phyloP scores from a whole-genome alignment of 306 rosid species.

The Erythrophleum fordii region DNA sequence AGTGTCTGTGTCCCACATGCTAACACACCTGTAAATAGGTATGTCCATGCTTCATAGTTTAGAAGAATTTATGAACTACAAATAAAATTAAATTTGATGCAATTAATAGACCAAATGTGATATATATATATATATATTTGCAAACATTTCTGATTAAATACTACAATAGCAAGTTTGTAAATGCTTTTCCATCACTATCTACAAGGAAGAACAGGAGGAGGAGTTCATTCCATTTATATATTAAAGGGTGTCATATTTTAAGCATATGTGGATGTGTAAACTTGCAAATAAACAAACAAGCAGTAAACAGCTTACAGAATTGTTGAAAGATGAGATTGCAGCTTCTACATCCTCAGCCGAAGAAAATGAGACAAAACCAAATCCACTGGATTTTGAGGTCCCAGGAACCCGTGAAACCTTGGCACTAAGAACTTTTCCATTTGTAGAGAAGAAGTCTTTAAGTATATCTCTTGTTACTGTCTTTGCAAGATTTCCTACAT shows the following conservation, averaged over 20 bases:
- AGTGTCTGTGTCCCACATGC: background rate
- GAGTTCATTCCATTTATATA: background rate
- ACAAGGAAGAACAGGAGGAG: slow-evolving; percentile 25
- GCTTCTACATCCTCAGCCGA: slow-evolving; percentile 89
- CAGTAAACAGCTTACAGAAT: slow-evolving; percentile 67
- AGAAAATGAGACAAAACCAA: slow-evolving; percentile 85
- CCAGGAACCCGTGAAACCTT: slow-evolving; percentile 94
- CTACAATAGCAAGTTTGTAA: background rate
- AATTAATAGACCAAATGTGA: background rate
- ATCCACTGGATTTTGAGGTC: slow-evolving; percentile 86
- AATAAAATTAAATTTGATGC: background rate
- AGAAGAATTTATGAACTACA: slow-evolving; percentile 3
- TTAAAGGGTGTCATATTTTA: slow-evolving; percentile 6
- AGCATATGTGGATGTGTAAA: slow-evolving; percentile 15
- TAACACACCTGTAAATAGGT: background rate
- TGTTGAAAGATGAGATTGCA: slow-evolving; percentile 80
- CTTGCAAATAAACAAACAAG: slow-evolving; percentile 21
- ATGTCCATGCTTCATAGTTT: background rate
- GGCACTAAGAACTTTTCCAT: slow-evolving; percentile 81
- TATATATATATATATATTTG: background rate
- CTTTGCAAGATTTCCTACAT: slow-evolving; percentile 92
- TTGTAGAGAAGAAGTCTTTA: slow-evolving; percentile 68
- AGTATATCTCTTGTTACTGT: slow-evolving; percentile 74
- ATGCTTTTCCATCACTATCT: slow-evolving; percentile 26
- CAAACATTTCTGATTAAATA: background rate